These are phyloP conservation scores for Helminthosporium solani DNA, from an alignment of 2,329 filamentous ascomycete genomes.

Conservation along the genomic window DNA sequence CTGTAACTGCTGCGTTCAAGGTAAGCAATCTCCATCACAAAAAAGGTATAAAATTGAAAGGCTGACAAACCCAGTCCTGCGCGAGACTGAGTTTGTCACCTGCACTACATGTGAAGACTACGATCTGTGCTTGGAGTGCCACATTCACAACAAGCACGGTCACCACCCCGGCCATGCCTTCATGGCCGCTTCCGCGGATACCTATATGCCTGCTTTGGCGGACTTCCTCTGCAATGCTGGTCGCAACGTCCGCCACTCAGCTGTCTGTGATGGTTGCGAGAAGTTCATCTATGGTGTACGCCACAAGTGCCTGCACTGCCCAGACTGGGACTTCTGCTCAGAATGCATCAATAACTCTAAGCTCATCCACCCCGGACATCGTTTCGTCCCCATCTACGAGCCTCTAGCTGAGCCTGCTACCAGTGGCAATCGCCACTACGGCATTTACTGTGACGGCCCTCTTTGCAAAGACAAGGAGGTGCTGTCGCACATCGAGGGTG, in stretches of 20 bases:
- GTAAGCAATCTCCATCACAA: slow-evolving; percentile 45
- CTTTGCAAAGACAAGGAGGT: slow-evolving; percentile 66
- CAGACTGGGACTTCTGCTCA: slow-evolving; percentile 94
- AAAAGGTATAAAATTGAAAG: not conserved
- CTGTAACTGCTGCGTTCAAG: slow-evolving; percentile 69
- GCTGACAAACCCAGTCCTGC: slow-evolving; percentile 55
- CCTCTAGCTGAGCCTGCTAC: slow-evolving; percentile 56
- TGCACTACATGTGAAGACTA: slow-evolving; percentile 85
- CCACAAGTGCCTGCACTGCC: slow-evolving; percentile 95
- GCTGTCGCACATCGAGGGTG: slow-evolving; percentile 69
- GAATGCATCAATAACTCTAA: slow-evolving; percentile 68
- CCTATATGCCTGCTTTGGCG: slow-evolving; percentile 58
- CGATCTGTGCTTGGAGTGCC: slow-evolving; percentile 85
- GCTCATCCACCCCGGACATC: slow-evolving; percentile 75
- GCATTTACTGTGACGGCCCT: slow-evolving; percentile 93
- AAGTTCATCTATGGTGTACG: slow-evolving; percentile 83
- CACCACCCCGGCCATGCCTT: slow-evolving; percentile 90
- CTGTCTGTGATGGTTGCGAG: slow-evolving; percentile 93
- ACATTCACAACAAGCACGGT: slow-evolving; percentile 73
- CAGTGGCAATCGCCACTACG: slow-evolving; percentile 64
- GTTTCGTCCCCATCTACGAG: slow-evolving; percentile 86
- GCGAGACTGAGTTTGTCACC: slow-evolving; percentile 79
- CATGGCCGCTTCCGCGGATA: slow-evolving; percentile 64
- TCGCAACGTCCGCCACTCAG: slow-evolving; percentile 78
- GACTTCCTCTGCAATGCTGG: slow-evolving; percentile 72